These are phyloP conservation scores for Diaporthe citri DNA, from an alignment of 2,329 filamentous ascomycete species.

Conservation along the genomic window DNA sequence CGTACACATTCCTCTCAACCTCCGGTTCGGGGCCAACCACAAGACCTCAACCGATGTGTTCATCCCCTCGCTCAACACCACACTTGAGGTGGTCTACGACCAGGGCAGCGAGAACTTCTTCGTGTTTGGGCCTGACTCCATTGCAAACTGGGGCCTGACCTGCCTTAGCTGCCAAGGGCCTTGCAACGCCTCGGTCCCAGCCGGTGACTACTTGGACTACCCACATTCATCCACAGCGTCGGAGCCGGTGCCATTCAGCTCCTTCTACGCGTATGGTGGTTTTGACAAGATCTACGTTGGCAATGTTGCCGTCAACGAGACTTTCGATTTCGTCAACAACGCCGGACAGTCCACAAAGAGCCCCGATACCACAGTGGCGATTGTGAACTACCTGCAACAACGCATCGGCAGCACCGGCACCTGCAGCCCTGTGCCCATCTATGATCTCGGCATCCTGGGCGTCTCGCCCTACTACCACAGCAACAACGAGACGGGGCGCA, in stretches of 20 bases:
- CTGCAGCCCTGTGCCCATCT: conserved; percentile 37
- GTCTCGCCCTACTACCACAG: conserved; percentile 44
- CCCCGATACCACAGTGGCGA: conserved; percentile 45
- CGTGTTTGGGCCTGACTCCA: conserved; percentile 41
- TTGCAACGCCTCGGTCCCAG: conserved; percentile 38
- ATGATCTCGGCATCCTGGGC: conserved; percentile 50
- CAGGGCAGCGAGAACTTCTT: conserved; percentile 45
- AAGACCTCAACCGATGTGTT: conserved; percentile 45
- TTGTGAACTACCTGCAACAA: conserved; percentile 45
- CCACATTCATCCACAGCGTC: conserved; percentile 36
- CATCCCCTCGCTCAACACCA: conserved; percentile 42
- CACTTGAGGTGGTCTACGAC: conserved; percentile 45
- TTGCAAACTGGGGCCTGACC: conserved; percentile 39
- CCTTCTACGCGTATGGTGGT: conserved; percentile 41
- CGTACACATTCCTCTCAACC: conserved; percentile 37
- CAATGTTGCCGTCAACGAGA: conserved; percentile 43
- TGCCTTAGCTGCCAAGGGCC: conserved; percentile 32
- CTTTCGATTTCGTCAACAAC: conserved; percentile 43
- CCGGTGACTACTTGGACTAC: conserved; percentile 30
- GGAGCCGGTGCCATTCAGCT: conserved; percentile 23
- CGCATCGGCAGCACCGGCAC: conserved; percentile 41
- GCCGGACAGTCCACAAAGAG: conserved; percentile 36
- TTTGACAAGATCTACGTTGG: conserved; percentile 41
- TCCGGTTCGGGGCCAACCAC: conserved; percentile 27
- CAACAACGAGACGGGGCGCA: conserved; percentile 2